These are phyloP conservation scores for Diaporthe amygdali DNA, from an alignment of 2,329 filamentous ascomycete species.

Conservation along the genomic window DNA sequence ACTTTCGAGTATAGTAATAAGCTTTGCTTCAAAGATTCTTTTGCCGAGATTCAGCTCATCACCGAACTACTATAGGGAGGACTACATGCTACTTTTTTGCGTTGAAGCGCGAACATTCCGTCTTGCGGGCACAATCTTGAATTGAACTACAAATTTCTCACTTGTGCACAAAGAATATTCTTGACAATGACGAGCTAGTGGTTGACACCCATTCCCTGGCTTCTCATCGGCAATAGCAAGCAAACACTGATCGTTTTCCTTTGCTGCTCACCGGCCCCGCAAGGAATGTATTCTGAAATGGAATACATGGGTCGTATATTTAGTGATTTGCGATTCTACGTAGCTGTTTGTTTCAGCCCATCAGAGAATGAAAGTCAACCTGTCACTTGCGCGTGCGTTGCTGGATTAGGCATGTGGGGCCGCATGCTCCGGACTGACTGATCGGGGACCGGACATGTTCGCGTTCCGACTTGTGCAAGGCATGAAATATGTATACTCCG, in stretches of 20 bases:
- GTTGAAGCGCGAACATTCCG: too few species aligned
- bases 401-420: neutral
- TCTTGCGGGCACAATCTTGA: too few species aligned
- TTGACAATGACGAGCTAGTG: neutral
- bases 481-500: neutral
- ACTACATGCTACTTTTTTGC: too few species aligned
- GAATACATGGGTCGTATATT: constrained; percentile 52
- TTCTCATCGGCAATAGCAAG: too few species aligned
- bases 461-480: neutral
- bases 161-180: too few species aligned
- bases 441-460: neutral
- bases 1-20: too few species aligned
- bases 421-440: neutral
- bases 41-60: too few species aligned
- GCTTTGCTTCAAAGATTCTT: too few species aligned
- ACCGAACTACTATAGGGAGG: too few species aligned
- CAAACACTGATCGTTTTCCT: too few species aligned
- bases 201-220: neutral
- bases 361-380: neutral
- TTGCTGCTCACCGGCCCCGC: constrained; percentile 45
- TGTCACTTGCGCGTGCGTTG: neutral
- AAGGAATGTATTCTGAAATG: constrained; percentile 54
- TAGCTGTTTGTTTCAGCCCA: neutral
- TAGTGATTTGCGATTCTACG: constrained; percentile 53
- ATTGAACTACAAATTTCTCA: too few species aligned